Base-by-base conservation (phyloP, 306 rosid species). In the Cercis canadensis region DNA sequence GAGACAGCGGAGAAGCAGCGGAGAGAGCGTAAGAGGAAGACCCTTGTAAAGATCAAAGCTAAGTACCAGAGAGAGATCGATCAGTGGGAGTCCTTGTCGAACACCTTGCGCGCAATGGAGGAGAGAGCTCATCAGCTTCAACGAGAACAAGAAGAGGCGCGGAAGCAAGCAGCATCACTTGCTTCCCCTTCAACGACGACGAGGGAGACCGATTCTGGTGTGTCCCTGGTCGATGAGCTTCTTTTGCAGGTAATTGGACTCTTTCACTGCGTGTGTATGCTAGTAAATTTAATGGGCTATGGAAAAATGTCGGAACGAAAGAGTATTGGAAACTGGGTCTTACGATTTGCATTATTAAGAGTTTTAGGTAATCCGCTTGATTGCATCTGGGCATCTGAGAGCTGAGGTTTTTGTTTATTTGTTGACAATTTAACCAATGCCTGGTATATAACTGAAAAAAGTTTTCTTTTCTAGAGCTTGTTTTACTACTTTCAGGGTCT, bases 61-160 rank as follows among this genome's bases (percentile, higher is more conserved):
- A 81, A 65, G 82, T 80, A 88, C 81, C 75, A 78, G 60, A 64
- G 62, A 6, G 97, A 90, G 82, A 83, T 90, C 57, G 71, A 76
- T 37, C 86, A 70, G 34, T 90, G 97, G 97, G 89, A 88, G 15
- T 55, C 74, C 4, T 60, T 90, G 65, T 83, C 89, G 72, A 85
- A 58, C 76, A 70, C 78, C 69, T 77, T 88, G 82, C 52, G 78
- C 3, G 58, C 79, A 45, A 73, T 85, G 81, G 90, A 86, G 66
- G 80, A 75, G 67, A 79, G 51, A 21, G 39, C 85, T 44, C 62
- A 31, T 16, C 78, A 33, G 53, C 71, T 69, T 33, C 85, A 59
- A 7, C 76, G 44, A 12, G 67, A 50, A 12, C 75, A 19, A 5
- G 63, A 76, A 54, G 62, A 21, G 36, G 65, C 52, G 8, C 70